These are phyloP conservation scores for Teratosphaeria destructans DNA, from an alignment of 2,329 filamentous ascomycete genomes.

Conservation along the genomic window DNA sequence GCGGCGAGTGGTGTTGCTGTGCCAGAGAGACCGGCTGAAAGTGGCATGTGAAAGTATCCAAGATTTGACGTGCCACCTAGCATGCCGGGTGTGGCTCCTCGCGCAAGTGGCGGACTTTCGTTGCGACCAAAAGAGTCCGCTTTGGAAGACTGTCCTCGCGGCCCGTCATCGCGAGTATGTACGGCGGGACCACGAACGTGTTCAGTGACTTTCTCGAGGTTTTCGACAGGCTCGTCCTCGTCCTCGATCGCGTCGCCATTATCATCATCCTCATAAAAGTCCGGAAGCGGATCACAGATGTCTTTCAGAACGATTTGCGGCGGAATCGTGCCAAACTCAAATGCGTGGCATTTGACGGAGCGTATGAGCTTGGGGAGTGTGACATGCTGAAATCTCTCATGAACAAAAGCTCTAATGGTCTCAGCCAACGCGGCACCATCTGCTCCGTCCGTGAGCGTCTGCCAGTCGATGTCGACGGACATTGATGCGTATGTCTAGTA, in stretches of 20 bases:
- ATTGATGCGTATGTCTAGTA: constrained; percentile 38
- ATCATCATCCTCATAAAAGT: constrained; percentile 75
- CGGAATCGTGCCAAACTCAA: constrained; percentile 76
- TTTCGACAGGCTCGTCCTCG: constrained; percentile 23
- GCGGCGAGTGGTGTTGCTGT: constrained; percentile 71
- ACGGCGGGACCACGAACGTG: background rate
- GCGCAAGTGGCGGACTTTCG: constrained; percentile 27
- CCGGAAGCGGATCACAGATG: constrained; percentile 86
- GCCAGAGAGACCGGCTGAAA: constrained; percentile 60
- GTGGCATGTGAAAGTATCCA: constrained; percentile 72
- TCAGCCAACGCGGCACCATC: constrained; percentile 79
- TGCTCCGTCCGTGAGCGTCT: constrained; percentile 76
- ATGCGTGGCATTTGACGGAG: constrained; percentile 86
- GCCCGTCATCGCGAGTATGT: background rate
- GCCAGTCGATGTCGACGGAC: constrained; percentile 98
- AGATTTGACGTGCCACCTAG: constrained; percentile 66
- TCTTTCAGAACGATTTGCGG: constrained; percentile 90
- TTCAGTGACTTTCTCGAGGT: constrained; percentile 4
- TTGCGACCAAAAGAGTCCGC: constrained; percentile 3
- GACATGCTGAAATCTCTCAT: constrained; percentile 90
- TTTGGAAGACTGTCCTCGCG: background rate
- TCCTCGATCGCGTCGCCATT: constrained; percentile 47
- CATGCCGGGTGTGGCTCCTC: constrained; percentile 43
- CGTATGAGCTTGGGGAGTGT: constrained; percentile 91
- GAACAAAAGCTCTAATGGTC: constrained; percentile 82